Percentiles rank a stretch among this genome's conserved stretches.
phyloP scores from a whole-genome alignment of 805 yeast genomes.

The Metschnikowia hibisci region DNA sequence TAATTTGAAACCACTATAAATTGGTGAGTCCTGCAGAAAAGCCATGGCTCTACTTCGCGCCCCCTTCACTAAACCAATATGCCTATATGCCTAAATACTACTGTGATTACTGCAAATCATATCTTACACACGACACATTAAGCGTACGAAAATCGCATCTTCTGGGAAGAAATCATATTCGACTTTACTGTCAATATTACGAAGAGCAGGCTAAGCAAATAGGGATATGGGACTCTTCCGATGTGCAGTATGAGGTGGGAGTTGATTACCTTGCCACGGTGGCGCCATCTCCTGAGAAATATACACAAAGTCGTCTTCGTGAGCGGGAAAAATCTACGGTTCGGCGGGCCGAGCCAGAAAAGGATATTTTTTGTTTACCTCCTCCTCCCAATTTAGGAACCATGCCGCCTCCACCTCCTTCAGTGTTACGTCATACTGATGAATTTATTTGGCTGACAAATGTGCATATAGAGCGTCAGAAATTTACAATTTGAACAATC shows the following conservation, averaged over 20 bases:
- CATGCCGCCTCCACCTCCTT: slow-evolving; percentile 19
- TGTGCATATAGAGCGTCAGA: slow-evolving; percentile 14
- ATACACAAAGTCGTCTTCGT: slow-evolving; percentile 10
- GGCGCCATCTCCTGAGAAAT: slow-evolving; percentile 25
- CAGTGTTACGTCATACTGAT: slow-evolving; percentile 14
- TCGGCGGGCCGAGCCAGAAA: slow-evolving; percentile 11
- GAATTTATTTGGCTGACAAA: slow-evolving; percentile 12
- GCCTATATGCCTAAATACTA: slow-evolving; percentile 70
- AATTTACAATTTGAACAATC: slow-evolving; percentile 3
- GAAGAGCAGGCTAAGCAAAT: slow-evolving; percentile 39
- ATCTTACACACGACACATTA: slow-evolving; percentile 82
- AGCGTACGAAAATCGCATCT: slow-evolving; percentile 81
- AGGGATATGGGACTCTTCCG: slow-evolving; percentile 31
- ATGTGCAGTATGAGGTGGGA: slow-evolving; percentile 33
- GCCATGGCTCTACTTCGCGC: neutral
- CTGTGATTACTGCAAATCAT: slow-evolving; percentile 82
- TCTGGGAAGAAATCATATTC: slow-evolving; percentile 71
- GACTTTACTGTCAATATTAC: slow-evolving; percentile 70
- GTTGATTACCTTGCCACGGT: slow-evolving; percentile 30
- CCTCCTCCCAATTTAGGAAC: slow-evolving; percentile 17
- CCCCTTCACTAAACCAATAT: neutral
- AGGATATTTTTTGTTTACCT: slow-evolving; percentile 16
- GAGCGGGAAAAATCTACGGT: slow-evolving; percentile 15
- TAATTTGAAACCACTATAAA: no score
- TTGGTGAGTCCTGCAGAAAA: no score